These are phyloP conservation scores for Penicillium turbatum DNA, from an alignment of 495 filamentous ascomycete genomes.

Conservation along the genomic window DNA sequence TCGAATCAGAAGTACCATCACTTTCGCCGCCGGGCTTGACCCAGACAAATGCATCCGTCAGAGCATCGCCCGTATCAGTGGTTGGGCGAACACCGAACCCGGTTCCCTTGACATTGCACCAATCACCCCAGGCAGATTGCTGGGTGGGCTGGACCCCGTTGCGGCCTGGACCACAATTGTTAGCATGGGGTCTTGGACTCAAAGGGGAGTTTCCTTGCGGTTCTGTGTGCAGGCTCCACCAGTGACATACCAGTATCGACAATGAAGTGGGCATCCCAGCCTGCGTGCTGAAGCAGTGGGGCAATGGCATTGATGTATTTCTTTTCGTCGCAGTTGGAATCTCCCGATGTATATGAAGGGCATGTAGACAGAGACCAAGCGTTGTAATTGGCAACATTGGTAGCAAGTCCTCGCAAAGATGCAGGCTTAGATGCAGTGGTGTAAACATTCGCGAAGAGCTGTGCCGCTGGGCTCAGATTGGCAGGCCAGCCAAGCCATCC, in stretches of 20 bases:
- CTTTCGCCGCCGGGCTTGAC: conserved; percentile 80
- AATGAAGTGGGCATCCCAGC: conserved; percentile 72
- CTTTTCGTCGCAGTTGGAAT: conserved; percentile 64
- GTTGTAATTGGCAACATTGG: conserved; percentile 80
- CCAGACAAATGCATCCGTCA: conserved; percentile 78
- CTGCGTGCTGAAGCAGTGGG: conserved; percentile 53
- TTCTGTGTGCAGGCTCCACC: background rate
- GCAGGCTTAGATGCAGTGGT: conserved; percentile 59
- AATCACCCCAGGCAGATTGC: conserved; percentile 70
- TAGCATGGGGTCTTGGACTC: background rate
- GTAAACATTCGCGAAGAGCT: conserved; percentile 64
- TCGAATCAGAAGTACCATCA: conserved; percentile 66
- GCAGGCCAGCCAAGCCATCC: conserved; percentile 83
- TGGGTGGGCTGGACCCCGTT: conserved; percentile 62
- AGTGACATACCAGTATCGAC: conserved; percentile 50
- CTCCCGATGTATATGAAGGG: conserved; percentile 42
- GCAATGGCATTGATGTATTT: conserved; percentile 63
- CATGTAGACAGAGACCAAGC: conserved; percentile 46
- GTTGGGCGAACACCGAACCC: conserved; percentile 71
- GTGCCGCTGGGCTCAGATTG: conserved; percentile 68
- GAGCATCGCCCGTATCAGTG: conserved; percentile 54
- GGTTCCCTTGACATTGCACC: conserved; percentile 76
- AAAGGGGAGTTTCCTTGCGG: no score
- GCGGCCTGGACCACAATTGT: conserved; percentile 37
- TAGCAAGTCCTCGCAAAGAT: conserved; percentile 66